Base-by-base conservation (phyloP, 345 rosid species). In the Draba incana region DNA sequence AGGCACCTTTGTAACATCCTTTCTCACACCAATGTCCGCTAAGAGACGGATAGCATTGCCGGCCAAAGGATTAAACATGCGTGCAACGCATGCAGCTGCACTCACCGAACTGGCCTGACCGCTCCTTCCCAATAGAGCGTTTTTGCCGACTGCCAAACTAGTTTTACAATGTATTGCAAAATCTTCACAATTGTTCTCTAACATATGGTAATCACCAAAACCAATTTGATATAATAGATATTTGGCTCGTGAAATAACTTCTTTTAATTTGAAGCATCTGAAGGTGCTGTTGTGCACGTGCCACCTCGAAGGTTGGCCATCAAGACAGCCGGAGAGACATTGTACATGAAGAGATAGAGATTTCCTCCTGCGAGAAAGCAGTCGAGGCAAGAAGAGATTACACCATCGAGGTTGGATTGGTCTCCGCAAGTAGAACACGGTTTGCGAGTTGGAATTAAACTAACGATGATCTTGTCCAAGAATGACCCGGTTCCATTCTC, bases 121-220 rank as follows among this genome's bases (percentile, higher is more conserved):
- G 41, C 92, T 88, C 20, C 88, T 79, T 25, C 92, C 97, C 15
- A 85, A 82, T 5, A 85, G 81, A 46, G 81, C 57, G 57, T 46
- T 81, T 14, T 85, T 82, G 62, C 50, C 50, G 53, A 83, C 84
- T 1, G 88, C 84, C 44, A 85, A 56, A 54, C 92, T 83, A 0
- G 96, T 88, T 71, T 88, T 91, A 37, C 96, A 91, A 72, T 88
- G 86, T 14, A 79, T 81, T 2, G 97, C 95, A 13, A 88, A 88
- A 71, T 88, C 91, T 79, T 88, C 91, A 15, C 95, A 88, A 60
- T 86, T 88, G 75, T 91, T 91, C 70, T 35, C 39, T 1, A 33
- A 33, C 2, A 33, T 0, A 33, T 35, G 39, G 39, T 35, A 35
- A 35, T 35, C 9, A 35, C 39, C 39, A 35, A 35, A 35, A 2